Base-by-base conservation (phyloP, 768 basidiomycete genomes). In the Russula vinacea region DNA sequence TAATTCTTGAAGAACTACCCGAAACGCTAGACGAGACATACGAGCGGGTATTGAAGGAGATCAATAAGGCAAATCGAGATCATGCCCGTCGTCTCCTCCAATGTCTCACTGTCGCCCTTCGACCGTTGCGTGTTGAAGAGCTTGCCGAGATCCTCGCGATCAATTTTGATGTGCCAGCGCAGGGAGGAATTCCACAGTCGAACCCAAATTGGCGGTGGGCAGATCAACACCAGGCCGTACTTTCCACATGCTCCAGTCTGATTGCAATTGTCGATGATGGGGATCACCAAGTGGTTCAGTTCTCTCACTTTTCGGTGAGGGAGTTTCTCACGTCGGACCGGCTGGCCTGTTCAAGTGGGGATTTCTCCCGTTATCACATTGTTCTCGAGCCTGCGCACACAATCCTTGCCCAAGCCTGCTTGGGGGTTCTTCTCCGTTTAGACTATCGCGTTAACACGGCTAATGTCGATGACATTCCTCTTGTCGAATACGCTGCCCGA, bases 81-180 rank as follows among this genome's bases (percentile, higher is more conserved):
- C 40, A 60, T 11, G 62, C 62, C 1, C 58, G 7, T 26, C 62
- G 62, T 37, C 54, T 62, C 3, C 56, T 62, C 10, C 62, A 62
- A 1, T 62, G 62, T 47, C 60, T 61, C 9, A 33, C 54, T 26
- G 54, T 55, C 24, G 54, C 54, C 7, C 26, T 55, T 26, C 54
- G 54, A 3, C 54, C 54, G 16, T 22, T 55, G 13, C 37, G 24
- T 9, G 54, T 55, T 17, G 39, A 55, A 9, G 54, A 55, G 8
- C 60, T 54, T 16, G 62, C 62, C 3, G 62, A 62, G 24, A 32
- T 62, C 19, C 56, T 65, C 16, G 33, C 60, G 7, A 39, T 62
- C 17, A 54, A 62, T 47, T 65, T 65, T 29, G 45, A 65, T 10
- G 26, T 49, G 1, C 35, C n/a, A 7, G 51, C 4, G 5, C 14